These are phyloP conservation scores for Cercospora janseana DNA, from an alignment of 2,329 filamentous ascomycete genomes.

Conservation along the genomic window DNA sequence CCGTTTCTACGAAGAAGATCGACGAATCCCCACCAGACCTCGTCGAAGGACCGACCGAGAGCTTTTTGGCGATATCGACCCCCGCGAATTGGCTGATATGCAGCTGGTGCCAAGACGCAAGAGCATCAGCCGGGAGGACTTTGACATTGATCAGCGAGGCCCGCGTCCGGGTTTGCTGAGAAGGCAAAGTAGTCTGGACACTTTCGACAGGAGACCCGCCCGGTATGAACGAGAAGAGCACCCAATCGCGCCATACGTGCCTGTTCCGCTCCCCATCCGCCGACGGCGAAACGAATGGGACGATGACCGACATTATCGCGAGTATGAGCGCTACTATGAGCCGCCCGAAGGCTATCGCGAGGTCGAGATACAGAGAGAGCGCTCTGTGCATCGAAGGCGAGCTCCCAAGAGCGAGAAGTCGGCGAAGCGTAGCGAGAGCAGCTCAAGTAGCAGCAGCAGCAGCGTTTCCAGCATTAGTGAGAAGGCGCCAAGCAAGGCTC, in stretches of 20 bases:
- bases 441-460: conserved; percentile 23
- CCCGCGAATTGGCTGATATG: conserved; percentile 49
- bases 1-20: conserved; percentile 54
- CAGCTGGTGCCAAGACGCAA: conserved; percentile 56
- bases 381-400: conserved; percentile 40
- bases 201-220: conserved; percentile 72
- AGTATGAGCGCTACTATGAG: conserved; percentile 35
- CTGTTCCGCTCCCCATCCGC: conserved; percentile 62
- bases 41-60: conserved; percentile 43
- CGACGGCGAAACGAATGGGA: conserved; percentile 66
- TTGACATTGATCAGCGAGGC: conserved; percentile 50
- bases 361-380: conserved; percentile 49
- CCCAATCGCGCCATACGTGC: conserved; percentile 63
- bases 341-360: conserved; percentile 49
- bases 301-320: conserved; percentile 48
- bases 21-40: conserved; percentile 33
- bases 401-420: conserved; percentile 25
- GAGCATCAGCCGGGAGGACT: conserved; percentile 52
- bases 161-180: conserved; percentile 68
- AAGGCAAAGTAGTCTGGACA: conserved; percentile 85
- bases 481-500: conserved; percentile 13
- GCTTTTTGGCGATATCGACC: conserved; percentile 49
- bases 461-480: conserved; percentile 29
- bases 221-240: conserved; percentile 62
- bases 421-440: conserved; percentile 21